Base-by-base conservation (phyloP, 2,329 filamentous ascomycete genomes). In the Penicillium freii region DNA sequence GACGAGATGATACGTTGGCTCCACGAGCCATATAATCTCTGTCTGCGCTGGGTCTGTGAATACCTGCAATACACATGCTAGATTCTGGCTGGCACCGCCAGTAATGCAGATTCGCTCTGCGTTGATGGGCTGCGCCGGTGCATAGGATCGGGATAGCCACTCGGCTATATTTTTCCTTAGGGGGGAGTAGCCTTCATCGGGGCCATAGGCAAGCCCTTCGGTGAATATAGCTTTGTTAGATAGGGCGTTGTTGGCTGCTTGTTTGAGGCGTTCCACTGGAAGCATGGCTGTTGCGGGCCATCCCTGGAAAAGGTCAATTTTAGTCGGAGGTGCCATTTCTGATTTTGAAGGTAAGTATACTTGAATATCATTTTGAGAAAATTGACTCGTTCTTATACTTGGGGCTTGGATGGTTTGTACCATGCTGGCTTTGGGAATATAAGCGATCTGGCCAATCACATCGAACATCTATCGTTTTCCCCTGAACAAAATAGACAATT, bases 1-100 rank as follows among this genome's bases (percentile, higher is more conserved):
- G 0, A 86, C 89, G 17, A 94, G 79, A 74, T 90, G 89, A 71
- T 95, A 96, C 45, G 87, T 87, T 8, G 92, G 91, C 17, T 88
- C 85, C 2, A 90, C 84, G 70, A 91, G 82, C 89, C 90, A 95
- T 4, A 95, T 79, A 54, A 83, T 84, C 45, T 81, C 78, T 1
- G 91, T 96, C 64, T 85, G 87, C 1, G 78, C 75, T 1, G 90
- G 88, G 71, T 96, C 91, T 0, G 90, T 89, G 68, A 88, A 96
- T 19, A 88, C 88, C 71, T 88, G 84, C 51, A 96, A 76, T 5
- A 95, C 76, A 65, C 85, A 87, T 0, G 88, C 89, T 2, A 95
- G 71, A 68, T 87, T 91, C 78, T 95, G 91, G 62, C 85, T 89
- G 2, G 92, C 92, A 13, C 92, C 92, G 39, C 91, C 91, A 0